Percentiles rank a stretch among this genome's conserved stretches.
Evolutionary conservation across 371 early-diverging fungal species (phyloP).

Genomic region (Dichotomocladium elegans): DNA sequence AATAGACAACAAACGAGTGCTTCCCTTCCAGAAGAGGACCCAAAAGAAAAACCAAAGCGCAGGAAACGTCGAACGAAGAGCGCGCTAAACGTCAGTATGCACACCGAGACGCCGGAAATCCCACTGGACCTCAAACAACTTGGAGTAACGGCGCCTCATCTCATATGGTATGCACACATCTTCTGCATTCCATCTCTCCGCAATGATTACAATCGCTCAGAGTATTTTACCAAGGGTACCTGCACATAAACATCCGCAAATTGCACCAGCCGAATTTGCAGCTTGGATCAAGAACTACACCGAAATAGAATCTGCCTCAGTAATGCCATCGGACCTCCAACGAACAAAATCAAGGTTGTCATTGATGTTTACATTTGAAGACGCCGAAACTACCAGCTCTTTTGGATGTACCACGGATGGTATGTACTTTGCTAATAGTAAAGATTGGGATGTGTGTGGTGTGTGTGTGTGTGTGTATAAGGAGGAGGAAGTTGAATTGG

Average conservation of each 20-base stretch:
- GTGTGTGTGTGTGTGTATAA: too few species aligned
- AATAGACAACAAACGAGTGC: too few species aligned
- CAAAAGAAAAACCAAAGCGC: not conserved
- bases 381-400: too few species aligned
- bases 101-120: not conserved
- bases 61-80: constrained; percentile 2
- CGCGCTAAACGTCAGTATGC: not conserved
- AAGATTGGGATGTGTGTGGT: too few species aligned
- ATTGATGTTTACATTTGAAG: not conserved
- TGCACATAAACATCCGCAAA: constrained; percentile 23
- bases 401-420: too few species aligned
- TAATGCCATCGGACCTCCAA: not conserved
- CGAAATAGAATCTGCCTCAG: constrained; percentile 3
- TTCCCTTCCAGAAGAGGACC: not conserved
- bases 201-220: not conserved
- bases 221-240: constrained; percentile 13
- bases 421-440: too few species aligned
- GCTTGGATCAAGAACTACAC: constrained; percentile 12
- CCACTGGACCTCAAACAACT: not conserved
- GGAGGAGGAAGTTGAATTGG: too few species aligned
- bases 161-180: not conserved
- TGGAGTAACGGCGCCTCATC: constrained; percentile 2
- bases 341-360: constrained; percentile 3
- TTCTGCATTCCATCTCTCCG: not conserved
- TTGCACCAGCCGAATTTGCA: constrained; percentile 22